A percentile compares a stretch with the other conserved stretches of the same genome.
phyloP scores from a whole-genome alignment of 345 rosid species.

The Anacardium occidentale region DNA sequence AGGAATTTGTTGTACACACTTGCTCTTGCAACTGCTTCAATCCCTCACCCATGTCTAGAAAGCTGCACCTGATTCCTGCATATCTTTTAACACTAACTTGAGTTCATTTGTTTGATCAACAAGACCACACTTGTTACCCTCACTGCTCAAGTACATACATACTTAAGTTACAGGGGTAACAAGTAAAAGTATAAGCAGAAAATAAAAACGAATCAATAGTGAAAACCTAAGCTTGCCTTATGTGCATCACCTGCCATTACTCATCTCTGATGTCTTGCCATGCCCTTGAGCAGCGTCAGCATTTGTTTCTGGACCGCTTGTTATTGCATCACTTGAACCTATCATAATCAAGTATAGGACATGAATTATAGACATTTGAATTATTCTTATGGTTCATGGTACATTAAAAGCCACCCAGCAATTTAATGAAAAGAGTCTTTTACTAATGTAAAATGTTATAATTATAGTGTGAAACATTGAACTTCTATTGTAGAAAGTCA shows the following conservation, averaged over 20 bases:
- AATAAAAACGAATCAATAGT: neutral
- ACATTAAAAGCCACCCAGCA: too few species aligned
- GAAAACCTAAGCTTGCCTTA: neutral
- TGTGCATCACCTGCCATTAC: conserved; percentile 8
- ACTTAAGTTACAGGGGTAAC: neutral
- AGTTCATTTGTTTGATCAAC: neutral
- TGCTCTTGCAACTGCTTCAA: conserved; percentile 1
- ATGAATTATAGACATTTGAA: neutral
- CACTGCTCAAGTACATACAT: neutral
- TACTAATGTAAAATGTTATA: neutral
- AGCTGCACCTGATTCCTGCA: neutral
- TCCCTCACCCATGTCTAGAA: neutral
- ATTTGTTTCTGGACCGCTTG: neutral
- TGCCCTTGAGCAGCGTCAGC: neutral
- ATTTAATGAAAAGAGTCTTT: too few species aligned
- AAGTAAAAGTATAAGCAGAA: neutral
- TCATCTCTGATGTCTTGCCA: neutral
- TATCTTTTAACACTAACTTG: neutral
- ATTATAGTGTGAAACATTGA: too few species aligned
- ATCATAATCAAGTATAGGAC: neutral
- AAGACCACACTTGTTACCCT: neutral
- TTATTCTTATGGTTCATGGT: neutral
- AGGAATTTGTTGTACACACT: neutral
- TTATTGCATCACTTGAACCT: neutral
- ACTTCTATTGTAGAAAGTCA: too few species aligned